These are phyloP conservation scores for Hemileccinum rubropunctum DNA, from an alignment of 768 basidiomycete species.

Conservation along the genomic window DNA sequence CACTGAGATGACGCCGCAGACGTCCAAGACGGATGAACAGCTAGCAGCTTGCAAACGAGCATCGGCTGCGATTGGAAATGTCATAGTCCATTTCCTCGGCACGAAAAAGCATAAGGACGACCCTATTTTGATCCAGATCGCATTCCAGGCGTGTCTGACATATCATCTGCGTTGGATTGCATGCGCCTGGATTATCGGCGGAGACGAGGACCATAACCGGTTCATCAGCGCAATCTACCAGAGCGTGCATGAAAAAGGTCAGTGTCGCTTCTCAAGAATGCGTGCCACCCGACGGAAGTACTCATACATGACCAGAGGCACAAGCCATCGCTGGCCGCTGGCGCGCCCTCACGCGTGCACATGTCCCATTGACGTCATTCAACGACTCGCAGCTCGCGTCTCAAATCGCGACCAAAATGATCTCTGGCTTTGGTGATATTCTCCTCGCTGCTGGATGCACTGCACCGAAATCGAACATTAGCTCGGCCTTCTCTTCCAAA, in stretches of 20 bases:
- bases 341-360: slow-evolving; percentile 39
- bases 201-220: slow-evolving; percentile 20
- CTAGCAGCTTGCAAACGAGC: slow-evolving; percentile 22
- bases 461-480: slow-evolving; percentile 26
- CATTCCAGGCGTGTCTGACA: slow-evolving; percentile 31
- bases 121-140: slow-evolving; percentile 37
- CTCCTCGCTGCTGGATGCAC: slow-evolving; percentile 28
- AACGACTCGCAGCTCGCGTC: slow-evolving; percentile 23
- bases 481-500: slow-evolving; percentile 37
- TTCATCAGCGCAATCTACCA: slow-evolving; percentile 32
- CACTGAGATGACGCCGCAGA: slow-evolving; percentile 13
- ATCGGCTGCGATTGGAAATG: slow-evolving; percentile 17
- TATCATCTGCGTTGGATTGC: slow-evolving; percentile 29
- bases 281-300: not conserved
- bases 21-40: slow-evolving; percentile 21
- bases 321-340: slow-evolving; percentile 45
- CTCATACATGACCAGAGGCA: slow-evolving; percentile 31
- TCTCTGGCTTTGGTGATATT: slow-evolving; percentile 29
- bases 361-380: slow-evolving; percentile 23
- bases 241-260: slow-evolving; percentile 36
- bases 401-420: slow-evolving; percentile 23
- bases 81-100: slow-evolving; percentile 26
- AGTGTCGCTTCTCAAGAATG: slow-evolving; percentile 5
- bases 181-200: slow-evolving; percentile 29
- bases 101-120: slow-evolving; percentile 31